Evolutionary conservation across 768 basidiomycete species (phyloP).

Genomic region (Tylopilus sp.): DNA sequence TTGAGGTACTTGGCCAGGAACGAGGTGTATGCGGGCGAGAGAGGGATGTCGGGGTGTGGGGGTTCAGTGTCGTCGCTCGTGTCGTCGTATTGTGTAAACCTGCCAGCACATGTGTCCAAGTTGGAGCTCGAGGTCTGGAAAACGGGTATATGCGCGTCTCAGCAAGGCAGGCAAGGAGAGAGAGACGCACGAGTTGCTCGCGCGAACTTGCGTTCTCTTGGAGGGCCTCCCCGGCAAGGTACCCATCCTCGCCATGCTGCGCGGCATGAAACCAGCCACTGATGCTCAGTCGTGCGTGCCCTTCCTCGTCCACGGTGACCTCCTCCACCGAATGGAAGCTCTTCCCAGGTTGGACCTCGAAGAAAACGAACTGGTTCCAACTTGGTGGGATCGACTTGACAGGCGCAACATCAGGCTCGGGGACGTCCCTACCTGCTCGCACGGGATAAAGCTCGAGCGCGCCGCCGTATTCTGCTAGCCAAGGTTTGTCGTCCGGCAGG

Average conservation of each 20-base stretch:
- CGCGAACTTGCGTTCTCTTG: slow-evolving; percentile 84
- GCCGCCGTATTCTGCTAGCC: slow-evolving; percentile 91
- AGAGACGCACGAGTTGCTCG: slow-evolving; percentile 80
- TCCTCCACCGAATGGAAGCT: slow-evolving; percentile 98
- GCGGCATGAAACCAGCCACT: slow-evolving; percentile 98
- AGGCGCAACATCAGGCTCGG: slow-evolving; percentile 67
- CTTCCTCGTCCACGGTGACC: slow-evolving; percentile 78
- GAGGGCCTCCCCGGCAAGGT: slow-evolving; percentile 49
- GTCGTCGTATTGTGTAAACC: slow-evolving; percentile 54
- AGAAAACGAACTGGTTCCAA: slow-evolving; percentile 89
- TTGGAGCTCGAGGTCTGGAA: slow-evolving; percentile 60
- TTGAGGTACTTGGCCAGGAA: slow-evolving; percentile 87
- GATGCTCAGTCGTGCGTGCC: slow-evolving; percentile 76
- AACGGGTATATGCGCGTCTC: slow-evolving; percentile 1
- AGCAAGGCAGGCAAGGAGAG: slow-evolving; percentile 13
- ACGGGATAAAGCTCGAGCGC: slow-evolving; percentile 91
- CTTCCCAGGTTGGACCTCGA: slow-evolving; percentile 89
- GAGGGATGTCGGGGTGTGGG: slow-evolving; percentile 47
- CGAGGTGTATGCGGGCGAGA: slow-evolving; percentile 55
- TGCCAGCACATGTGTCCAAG: slow-evolving; percentile 15
- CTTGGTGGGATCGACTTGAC: slow-evolving; percentile 68
- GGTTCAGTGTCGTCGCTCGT: slow-evolving; percentile 35
- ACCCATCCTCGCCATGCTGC: slow-evolving; percentile 88
- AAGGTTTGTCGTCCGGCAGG: slow-evolving; percentile 63
- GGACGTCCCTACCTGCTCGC: slow-evolving; percentile 48